A percentile compares a stretch with the other conserved stretches of the same genome.
These are phyloP conservation scores for Mrakia hoshinonis DNA, from an alignment of 768 basidiomycete genomes.

Conservation along the genomic window DNA sequence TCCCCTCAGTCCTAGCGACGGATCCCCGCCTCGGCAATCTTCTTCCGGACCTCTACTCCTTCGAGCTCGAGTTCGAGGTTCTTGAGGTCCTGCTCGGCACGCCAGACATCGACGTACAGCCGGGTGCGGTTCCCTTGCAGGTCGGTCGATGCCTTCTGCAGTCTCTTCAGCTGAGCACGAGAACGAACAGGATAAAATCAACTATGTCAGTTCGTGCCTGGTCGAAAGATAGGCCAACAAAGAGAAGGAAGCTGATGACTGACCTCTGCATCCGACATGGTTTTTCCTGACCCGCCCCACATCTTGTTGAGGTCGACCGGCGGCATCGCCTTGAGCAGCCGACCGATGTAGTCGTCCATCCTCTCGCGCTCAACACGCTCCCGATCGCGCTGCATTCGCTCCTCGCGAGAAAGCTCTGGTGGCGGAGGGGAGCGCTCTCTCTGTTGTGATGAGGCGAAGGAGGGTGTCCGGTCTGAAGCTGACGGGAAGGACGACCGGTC, in stretches of 20 bases:
- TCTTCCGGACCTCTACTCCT: neutral
- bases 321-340: neutral
- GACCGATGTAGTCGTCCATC: neutral
- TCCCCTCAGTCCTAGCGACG: neutral
- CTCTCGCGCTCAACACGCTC: neutral
- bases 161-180: neutral
- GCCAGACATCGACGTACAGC: conserved; percentile 7
- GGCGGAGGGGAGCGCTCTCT: neutral
- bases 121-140: conserved; percentile 8
- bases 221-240: neutral
- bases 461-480: neutral
- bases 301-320: conserved; percentile 4
- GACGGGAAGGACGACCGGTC: no score
- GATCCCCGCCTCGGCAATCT: conserved; percentile 21
- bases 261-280: neutral
- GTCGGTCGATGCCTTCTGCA: neutral
- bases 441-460: neutral
- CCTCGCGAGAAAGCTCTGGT: neutral
- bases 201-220: no score
- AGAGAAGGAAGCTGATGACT: neutral
- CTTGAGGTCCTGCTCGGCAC: conserved; percentile 11
- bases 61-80: conserved; percentile 19
- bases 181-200: neutral
- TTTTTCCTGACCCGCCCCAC: neutral
- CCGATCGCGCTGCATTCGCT: neutral